Evolutionary conservation across 495 filamentous ascomycete genomes (phyloP).

Genomic region (Penicillium psychrofluorescens): DNA sequence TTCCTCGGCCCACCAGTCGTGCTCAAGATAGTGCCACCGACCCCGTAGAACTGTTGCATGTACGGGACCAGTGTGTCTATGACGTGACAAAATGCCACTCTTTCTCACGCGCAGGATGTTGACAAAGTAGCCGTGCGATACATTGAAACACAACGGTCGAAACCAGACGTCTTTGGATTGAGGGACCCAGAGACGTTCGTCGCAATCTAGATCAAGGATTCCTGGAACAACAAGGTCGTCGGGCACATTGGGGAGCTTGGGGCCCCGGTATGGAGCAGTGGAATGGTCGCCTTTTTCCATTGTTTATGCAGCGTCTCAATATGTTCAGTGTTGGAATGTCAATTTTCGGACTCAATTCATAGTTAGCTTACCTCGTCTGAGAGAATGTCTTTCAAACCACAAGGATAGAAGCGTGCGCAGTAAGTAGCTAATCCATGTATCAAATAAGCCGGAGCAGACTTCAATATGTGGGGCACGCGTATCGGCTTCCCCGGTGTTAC

Average conservation of each 20-base stretch:
- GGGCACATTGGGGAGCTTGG: slow-evolving; percentile 10
- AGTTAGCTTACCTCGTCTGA: too few species aligned
- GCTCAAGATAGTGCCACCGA: slow-evolving; percentile 14
- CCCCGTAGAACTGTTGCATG: slow-evolving; percentile 8
- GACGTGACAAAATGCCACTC: slow-evolving; percentile 12
- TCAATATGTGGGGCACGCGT: too few species aligned
- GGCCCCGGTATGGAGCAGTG: slow-evolving; percentile 4
- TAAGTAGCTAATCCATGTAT: too few species aligned
- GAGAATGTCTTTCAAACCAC: too few species aligned
- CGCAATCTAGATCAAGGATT: slow-evolving; percentile 9
- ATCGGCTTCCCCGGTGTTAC: too few species aligned
- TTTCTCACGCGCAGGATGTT: slow-evolving; percentile 11
- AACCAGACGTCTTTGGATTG: slow-evolving; percentile 16
- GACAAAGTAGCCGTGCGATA: slow-evolving; percentile 15
- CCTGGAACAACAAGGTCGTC: slow-evolving; percentile 10
- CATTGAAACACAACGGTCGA: slow-evolving; percentile 8
- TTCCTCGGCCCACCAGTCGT: slow-evolving; percentile 14
- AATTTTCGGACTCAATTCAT: too few species aligned
- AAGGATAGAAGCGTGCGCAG: too few species aligned
- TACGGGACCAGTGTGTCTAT: slow-evolving; percentile 11
- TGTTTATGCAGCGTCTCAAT: background rate
- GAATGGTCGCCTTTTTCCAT: slow-evolving; percentile 4
- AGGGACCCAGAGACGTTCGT: slow-evolving; percentile 11
- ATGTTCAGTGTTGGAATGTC: too few species aligned
- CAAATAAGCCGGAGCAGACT: too few species aligned